A percentile compares a stretch with the other conserved stretches of the same genome.
phyloP scores from a whole-genome alignment of 495 filamentous ascomycete genomes.

The Penicillium turbatum region DNA sequence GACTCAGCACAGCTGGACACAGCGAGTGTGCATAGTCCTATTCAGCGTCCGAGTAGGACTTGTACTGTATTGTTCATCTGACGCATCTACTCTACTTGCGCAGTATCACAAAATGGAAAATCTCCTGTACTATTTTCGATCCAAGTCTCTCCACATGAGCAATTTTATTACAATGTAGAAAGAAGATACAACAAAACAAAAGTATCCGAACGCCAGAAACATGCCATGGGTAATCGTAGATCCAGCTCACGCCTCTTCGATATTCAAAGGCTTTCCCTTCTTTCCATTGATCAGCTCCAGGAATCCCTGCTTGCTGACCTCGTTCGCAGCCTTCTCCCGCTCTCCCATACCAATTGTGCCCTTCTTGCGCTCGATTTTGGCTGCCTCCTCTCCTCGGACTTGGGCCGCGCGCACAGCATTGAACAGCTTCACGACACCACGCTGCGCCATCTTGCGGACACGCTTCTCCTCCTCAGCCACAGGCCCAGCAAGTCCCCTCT shows the following conservation, averaged over 20 bases:
- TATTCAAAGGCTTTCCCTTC: constrained; percentile 47
- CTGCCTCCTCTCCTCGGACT: constrained; percentile 73
- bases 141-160: constrained; percentile 23
- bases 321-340: constrained; percentile 77
- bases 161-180: constrained; percentile 17
- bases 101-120: constrained; percentile 23
- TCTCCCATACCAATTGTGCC: constrained; percentile 69
- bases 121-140: constrained; percentile 28
- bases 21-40: constrained; percentile 9
- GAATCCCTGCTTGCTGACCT: constrained; percentile 96
- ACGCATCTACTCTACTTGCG: constrained; percentile 13
- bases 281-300: constrained; percentile 74
- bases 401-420: constrained; percentile 92
- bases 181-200: constrained; percentile 17
- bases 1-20: background rate
- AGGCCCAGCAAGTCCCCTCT: constrained; percentile 42
- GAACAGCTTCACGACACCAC: constrained; percentile 91
- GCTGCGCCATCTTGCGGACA: constrained; percentile 79
- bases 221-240: constrained; percentile 33
- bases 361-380: constrained; percentile 59
- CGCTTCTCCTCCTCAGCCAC: constrained; percentile 75
- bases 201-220: constrained; percentile 36
- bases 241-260: constrained; percentile 44
- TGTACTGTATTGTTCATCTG: constrained; percentile 26
- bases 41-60: constrained; percentile 16